phyloP scores from a whole-genome alignment of 441 rosid genomes.

The Populus hybrid region DNA sequence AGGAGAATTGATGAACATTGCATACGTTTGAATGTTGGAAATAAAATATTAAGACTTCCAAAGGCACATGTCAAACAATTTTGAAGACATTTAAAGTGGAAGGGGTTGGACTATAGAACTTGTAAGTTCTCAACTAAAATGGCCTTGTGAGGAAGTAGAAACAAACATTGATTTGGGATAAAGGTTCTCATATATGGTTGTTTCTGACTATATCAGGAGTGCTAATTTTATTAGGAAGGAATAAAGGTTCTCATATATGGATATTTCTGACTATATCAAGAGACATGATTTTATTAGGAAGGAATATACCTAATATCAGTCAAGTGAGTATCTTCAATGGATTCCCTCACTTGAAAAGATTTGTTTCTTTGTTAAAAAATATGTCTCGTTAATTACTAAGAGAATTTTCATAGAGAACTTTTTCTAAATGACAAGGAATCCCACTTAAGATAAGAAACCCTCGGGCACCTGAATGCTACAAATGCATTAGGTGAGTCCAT shows the following conservation, averaged over 20 bases:
- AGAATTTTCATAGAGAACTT: background rate
- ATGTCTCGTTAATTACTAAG: background rate
- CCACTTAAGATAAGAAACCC: background rate
- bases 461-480: background rate
- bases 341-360: background rate
- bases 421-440: background rate
- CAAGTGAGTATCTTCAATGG: background rate
- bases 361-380: background rate
- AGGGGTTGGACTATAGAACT: background rate
- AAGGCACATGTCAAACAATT: background rate
- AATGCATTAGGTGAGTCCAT: background rate
- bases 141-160: background rate
- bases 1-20: background rate
- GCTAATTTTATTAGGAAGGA: background rate
- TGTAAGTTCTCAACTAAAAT: background rate
- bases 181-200: background rate
- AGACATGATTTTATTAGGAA: background rate
- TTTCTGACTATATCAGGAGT: background rate
- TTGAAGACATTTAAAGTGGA: background rate
- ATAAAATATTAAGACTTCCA: background rate
- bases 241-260: background rate
- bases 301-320: background rate
- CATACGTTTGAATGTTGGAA: background rate
- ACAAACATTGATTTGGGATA: background rate
- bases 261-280: background rate